These are phyloP conservation scores for Aspergillus luchuensis DNA, from an alignment of 2,329 filamentous ascomycete genomes.

Conservation along the genomic window DNA sequence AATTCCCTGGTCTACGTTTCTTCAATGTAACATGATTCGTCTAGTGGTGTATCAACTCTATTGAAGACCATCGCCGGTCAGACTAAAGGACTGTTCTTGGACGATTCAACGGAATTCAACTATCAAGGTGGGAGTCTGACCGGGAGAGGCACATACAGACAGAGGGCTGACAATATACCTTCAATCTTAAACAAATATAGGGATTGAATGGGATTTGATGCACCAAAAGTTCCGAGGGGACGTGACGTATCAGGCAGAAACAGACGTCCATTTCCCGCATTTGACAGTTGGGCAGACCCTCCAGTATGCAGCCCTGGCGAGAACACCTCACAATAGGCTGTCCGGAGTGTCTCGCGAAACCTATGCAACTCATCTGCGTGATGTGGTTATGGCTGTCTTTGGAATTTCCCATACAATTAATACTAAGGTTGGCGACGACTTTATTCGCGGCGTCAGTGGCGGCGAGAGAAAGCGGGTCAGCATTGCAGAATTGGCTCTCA, in stretches of 20 bases:
- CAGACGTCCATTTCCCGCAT: slow-evolving; percentile 75
- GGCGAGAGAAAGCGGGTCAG: slow-evolving; percentile 13
- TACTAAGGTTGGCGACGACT: slow-evolving; percentile 11
- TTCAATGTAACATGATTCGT: background rate
- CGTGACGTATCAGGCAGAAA: slow-evolving; percentile 77
- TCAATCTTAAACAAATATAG: slow-evolving; percentile 28
- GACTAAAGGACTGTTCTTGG: slow-evolving; percentile 72
- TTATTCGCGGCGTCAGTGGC: slow-evolving; percentile 12
- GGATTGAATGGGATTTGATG: slow-evolving; percentile 1
- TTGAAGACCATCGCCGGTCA: slow-evolving; percentile 79
- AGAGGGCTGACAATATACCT: background rate
- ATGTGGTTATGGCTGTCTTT: slow-evolving; percentile 5
- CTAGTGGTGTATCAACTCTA: slow-evolving; percentile 67
- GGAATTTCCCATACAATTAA: slow-evolving; percentile 9
- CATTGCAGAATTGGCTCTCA: slow-evolving; percentile 4
- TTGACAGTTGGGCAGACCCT: slow-evolving; percentile 74
- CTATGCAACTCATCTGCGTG: slow-evolving; percentile 9
- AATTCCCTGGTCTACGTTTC: background rate
- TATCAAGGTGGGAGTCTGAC: slow-evolving; percentile 57
- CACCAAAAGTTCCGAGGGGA: slow-evolving; percentile 55
- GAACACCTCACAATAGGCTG: background rate
- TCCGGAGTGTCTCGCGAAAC: background rate
- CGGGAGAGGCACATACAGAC: background rate
- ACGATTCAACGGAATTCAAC: slow-evolving; percentile 69
- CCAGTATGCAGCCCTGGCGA: slow-evolving; percentile 50